A percentile compares a stretch with the other conserved stretches of the same genome.
Conservation (phyloP, 345 rosid genomes). For the Hypericum androsaemum region DNA sequence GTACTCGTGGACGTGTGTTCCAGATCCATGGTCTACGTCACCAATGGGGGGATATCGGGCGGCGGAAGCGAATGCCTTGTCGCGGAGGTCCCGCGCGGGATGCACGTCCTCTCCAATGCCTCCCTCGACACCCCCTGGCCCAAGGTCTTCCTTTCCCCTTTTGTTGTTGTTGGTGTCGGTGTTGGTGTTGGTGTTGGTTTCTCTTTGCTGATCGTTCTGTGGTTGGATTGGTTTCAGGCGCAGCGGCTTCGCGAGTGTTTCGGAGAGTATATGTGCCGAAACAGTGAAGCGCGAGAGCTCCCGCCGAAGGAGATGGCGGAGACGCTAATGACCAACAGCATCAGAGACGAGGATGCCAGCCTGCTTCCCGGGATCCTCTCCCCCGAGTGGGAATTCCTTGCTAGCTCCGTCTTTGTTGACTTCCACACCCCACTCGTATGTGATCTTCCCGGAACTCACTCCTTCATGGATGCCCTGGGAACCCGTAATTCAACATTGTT, state of each 20-base stretch:
- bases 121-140: constrained; percentile 80
- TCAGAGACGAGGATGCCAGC: constrained; percentile 33
- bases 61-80: constrained; percentile 16
- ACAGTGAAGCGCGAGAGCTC: constrained; percentile 29
- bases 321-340: constrained; percentile 46
- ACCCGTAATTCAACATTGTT: no score
- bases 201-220: not conserved
- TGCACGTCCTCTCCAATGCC: constrained; percentile 67
- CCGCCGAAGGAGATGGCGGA: constrained; percentile 41
- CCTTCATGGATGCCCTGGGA: not conserved
- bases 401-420: constrained; percentile 61
- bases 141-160: constrained; percentile 34
- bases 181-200: not conserved
- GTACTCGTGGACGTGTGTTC: constrained; percentile 39
- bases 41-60: constrained; percentile 44
- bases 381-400: constrained; percentile 31
- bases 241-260: constrained; percentile 40
- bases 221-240: constrained; percentile 28
- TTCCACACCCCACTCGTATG: constrained; percentile 25
- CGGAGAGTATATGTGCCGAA: constrained; percentile 22
- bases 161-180: not conserved
- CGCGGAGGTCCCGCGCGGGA: constrained; percentile 55
- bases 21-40: constrained; percentile 54
- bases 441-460: not conserved
- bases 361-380: constrained; percentile 32